phyloP scores from a whole-genome alignment of 2,329 filamentous ascomycete species.

The Lecanosticta acicola region DNA sequence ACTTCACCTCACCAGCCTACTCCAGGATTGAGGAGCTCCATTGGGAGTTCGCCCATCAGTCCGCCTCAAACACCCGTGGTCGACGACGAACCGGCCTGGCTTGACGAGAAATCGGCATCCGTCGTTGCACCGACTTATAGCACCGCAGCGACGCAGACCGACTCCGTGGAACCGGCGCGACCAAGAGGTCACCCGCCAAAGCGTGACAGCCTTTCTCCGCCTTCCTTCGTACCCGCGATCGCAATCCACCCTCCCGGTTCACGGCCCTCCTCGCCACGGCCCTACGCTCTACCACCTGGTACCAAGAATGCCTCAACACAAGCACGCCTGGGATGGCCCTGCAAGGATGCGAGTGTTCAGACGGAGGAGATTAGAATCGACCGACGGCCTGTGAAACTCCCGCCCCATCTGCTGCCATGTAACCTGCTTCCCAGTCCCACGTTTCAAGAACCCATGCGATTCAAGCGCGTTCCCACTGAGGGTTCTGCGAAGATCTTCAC shows the following conservation, averaged over 20 bases:
- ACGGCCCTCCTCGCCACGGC: constrained; percentile 70
- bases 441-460: constrained; percentile 25
- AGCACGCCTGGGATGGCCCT: constrained; percentile 52
- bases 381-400: constrained; percentile 66
- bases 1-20: constrained; percentile 11
- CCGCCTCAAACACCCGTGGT: constrained; percentile 60
- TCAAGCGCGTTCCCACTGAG: constrained; percentile 5
- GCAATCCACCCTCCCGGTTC: constrained; percentile 85
- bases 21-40: constrained; percentile 7
- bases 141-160: constrained; percentile 32
- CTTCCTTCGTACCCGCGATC: constrained; percentile 60
- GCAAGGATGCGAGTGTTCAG: constrained; percentile 61
- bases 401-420: constrained; percentile 72
- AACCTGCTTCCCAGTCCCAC: constrained; percentile 56
- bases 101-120: constrained; percentile 16
- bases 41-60: constrained; percentile 46
- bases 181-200: constrained; percentile 23
- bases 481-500: constrained; percentile 7
- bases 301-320: constrained; percentile 80
- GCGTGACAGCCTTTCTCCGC: constrained; percentile 29
- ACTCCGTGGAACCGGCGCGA: constrained; percentile 16
- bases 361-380: constrained; percentile 89
- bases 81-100: constrained; percentile 21
- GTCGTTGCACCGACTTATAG: constrained; percentile 23
- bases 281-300: constrained; percentile 71